Percentiles rank a stretch among this genome's conserved stretches.
These are phyloP conservation scores for Nepenthes gracilis DNA, from an alignment of 148 eudicot species.

Conservation along the genomic window DNA sequence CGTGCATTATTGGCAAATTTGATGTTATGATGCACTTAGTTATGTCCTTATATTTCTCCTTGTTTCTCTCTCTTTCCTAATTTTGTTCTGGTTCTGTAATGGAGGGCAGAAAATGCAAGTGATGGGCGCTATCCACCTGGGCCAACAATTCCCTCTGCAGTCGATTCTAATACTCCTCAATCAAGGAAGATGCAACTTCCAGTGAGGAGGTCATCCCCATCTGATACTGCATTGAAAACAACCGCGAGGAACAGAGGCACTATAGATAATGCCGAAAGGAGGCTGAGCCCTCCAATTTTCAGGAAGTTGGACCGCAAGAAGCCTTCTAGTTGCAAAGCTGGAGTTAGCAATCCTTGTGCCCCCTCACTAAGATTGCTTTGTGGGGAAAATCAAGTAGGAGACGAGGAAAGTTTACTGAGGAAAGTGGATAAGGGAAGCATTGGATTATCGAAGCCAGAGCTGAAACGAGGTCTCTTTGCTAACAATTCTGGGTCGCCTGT, in stretches of 20 bases:
- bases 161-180: conserved; percentile 32
- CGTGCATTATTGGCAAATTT: background rate
- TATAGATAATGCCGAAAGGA: conserved; percentile 24
- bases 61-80: background rate
- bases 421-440: conserved; percentile 16
- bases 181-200: conserved; percentile 22
- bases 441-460: conserved; percentile 23
- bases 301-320: conserved; percentile 51
- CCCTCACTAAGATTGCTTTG: conserved; percentile 19
- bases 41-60: background rate
- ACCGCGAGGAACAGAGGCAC: conserved; percentile 42
- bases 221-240: conserved; percentile 38
- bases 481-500: conserved; percentile 32
- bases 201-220: conserved; percentile 21
- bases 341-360: conserved; percentile 17
- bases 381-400: conserved; percentile 14
- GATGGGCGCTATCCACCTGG: conserved; percentile 45
- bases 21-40: background rate
- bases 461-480: conserved; percentile 33
- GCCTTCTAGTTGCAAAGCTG: conserved; percentile 30
- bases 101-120: conserved; percentile 48
- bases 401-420: conserved; percentile 12
- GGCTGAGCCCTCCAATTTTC: conserved; percentile 39
- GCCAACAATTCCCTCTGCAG: conserved; percentile 20
- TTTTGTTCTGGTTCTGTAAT: conserved; percentile 1